phyloP scores from a whole-genome alignment of 2,329 filamentous ascomycete genomes.

The Fusarium sublunatum region DNA sequence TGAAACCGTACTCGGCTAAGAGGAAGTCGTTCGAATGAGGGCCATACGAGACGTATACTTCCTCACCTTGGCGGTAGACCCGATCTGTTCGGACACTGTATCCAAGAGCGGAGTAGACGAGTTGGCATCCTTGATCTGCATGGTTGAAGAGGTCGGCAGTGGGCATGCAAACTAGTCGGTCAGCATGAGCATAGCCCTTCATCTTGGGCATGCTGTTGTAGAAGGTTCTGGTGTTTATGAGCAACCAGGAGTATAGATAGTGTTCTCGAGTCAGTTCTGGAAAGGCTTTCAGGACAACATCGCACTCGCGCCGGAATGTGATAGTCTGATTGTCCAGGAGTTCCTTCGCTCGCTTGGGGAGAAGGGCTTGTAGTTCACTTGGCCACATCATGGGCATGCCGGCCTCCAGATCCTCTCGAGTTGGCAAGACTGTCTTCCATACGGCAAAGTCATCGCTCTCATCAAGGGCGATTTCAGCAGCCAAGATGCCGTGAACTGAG shows the following conservation, averaged over 20 bases:
- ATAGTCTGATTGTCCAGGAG: constrained; percentile 65
- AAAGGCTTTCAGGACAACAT: constrained; percentile 47
- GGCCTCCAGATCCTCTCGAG: constrained; percentile 65
- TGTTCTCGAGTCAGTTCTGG: constrained; percentile 50
- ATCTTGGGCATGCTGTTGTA: constrained; percentile 64
- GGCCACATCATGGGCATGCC: constrained; percentile 60
- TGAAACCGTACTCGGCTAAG: constrained; percentile 73
- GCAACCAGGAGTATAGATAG: constrained; percentile 68
- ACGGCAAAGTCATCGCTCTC: constrained; percentile 58
- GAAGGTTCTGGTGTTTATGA: constrained; percentile 72
- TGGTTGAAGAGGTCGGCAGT: constrained; percentile 79
- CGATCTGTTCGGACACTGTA: constrained; percentile 66
- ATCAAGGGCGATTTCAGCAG: constrained; percentile 72
- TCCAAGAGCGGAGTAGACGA: constrained; percentile 60
- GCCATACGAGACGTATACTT: constrained; percentile 77
- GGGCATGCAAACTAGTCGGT: constrained; percentile 76
- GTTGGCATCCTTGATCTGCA: constrained; percentile 61
- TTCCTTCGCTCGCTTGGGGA: constrained; percentile 57
- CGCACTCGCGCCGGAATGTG: constrained; percentile 57
- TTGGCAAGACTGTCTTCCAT: constrained; percentile 78
- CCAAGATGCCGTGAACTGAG: constrained; percentile 77
- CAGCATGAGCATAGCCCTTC: constrained; percentile 58
- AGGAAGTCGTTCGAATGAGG: constrained; percentile 78
- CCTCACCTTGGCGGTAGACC: constrained; percentile 67
- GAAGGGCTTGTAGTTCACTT: constrained; percentile 55